phyloP scores from a whole-genome alignment of 306 rosid genomes.

The Vigna trinervia region DNA sequence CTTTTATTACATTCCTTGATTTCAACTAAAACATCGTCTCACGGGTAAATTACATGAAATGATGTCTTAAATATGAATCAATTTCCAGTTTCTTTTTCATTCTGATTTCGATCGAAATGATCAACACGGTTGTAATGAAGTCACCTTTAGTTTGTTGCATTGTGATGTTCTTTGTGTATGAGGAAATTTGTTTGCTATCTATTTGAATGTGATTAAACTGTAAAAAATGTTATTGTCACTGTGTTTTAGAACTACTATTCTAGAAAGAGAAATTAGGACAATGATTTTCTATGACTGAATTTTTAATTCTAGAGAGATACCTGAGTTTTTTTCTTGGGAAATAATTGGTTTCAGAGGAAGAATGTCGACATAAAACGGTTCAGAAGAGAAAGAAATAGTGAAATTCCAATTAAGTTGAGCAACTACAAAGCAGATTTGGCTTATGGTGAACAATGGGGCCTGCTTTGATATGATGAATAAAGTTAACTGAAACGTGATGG shows the following conservation, averaged over 20 bases:
- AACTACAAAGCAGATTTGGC: slow-evolving; percentile 17
- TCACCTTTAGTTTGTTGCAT: not conserved
- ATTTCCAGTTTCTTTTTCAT: not conserved
- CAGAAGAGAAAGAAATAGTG: not conserved
- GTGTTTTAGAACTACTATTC: not conserved
- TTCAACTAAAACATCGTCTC: not conserved
- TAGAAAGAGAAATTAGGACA: not conserved
- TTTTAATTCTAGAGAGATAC: not conserved
- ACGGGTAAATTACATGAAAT: not conserved
- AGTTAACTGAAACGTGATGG: not conserved
- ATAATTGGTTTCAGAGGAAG: not conserved
- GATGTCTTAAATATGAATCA: slow-evolving; percentile 6
- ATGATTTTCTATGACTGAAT: not conserved
- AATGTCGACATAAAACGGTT: not conserved
- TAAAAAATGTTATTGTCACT: not conserved
- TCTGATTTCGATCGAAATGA: not conserved
- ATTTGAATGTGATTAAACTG: slow-evolving; percentile 5
- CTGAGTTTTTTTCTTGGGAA: not conserved
- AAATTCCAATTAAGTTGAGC: not conserved
- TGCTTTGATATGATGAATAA: not conserved
- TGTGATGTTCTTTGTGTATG: not conserved
- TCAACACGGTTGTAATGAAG: not conserved
- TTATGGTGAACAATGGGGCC: not conserved
- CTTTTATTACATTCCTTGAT: not conserved
- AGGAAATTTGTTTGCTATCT: not conserved